Evolutionary conservation across 441 rosid genomes (phyloP).

Genomic region (Mallotus japonicus): DNA sequence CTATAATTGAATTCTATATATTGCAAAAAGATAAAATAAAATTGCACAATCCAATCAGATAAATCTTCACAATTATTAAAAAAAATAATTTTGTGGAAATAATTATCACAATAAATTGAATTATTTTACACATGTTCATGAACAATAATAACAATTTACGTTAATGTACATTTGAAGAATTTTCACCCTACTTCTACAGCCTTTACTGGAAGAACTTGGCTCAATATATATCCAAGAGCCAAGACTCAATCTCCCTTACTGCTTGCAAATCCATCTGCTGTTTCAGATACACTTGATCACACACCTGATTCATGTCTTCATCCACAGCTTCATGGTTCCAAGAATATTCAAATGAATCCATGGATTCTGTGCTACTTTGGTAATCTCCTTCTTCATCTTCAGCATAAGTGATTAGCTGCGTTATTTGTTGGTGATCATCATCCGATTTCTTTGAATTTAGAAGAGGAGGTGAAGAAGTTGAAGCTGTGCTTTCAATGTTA

Average conservation of each 20-base stretch:
- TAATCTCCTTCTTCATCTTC: too few relatives aligned
- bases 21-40: too few relatives aligned
- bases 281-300: background rate
- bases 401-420: background rate
- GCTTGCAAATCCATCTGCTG: constrained; percentile 4
- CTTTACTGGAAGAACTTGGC: too few relatives aligned
- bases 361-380: background rate
- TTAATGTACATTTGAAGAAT: too few relatives aligned
- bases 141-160: too few relatives aligned
- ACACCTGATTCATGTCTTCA: background rate
- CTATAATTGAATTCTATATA: too few relatives aligned
- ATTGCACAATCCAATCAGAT: too few relatives aligned
- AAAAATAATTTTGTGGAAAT: too few relatives aligned
- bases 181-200: too few relatives aligned
- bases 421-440: background rate
- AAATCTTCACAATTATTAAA: too few relatives aligned
- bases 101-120: too few relatives aligned
- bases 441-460: background rate
- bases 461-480: background rate
- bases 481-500: background rate
- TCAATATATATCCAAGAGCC: background rate
- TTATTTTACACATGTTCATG: too few relatives aligned
- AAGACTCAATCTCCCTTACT: constrained; percentile 13
- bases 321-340: background rate
- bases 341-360: background rate